Evolutionary conservation across 2,329 filamentous ascomycete species (phyloP), one percentile per base, ranked within the genome.

Genomic region (Pezicula rhizophila): DNA sequence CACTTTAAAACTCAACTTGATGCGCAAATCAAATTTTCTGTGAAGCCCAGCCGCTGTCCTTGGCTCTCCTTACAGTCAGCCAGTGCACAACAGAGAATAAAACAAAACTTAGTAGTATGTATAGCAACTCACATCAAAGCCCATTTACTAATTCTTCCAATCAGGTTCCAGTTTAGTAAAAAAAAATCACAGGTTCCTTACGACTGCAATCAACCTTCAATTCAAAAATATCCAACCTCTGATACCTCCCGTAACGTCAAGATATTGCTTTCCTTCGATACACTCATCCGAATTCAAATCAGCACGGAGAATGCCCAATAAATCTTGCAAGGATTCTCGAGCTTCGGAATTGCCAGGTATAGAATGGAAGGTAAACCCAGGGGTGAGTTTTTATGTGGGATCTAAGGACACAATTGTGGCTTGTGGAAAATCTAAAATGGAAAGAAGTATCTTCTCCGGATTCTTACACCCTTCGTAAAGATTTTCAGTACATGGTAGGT

Each of bases 191-290:
- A 0, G 70, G 70, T 12, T 66, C 51, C 20, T 61, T 56, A 12
- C 72, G 64, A 12, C 57, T 64, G 1, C 74, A 61, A 51, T 76
- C 64, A 0, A 80, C 71, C 28, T 68, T 72, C 8, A 79, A 46
- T 26, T 76, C 65, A 53, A 80, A 80, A 1, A 80, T 65, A 57
- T 80, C 76, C 3, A 75, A 58, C 2, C 77, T 62, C 58, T 80
- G 77, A 60, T 80, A 79, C 0, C 75, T 1, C 76, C 77, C 1
- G 75, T 74, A 2, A 78, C 68, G 59, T 80, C 77, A 50, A 79
- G 77, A 51, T 74, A 79, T 57, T 79, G 77, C 54, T 80, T 80
- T 0, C 72, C 72, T 53, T 80, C 77, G 0, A 80, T 62, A 35
- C 74, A 77, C 4, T 71, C 66, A 0, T 66, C 64, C 4, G 79